These are phyloP conservation scores for Tylopilus orsonianus DNA, from an alignment of 1,284 basidiomycete genomes.

Conservation along the genomic window DNA sequence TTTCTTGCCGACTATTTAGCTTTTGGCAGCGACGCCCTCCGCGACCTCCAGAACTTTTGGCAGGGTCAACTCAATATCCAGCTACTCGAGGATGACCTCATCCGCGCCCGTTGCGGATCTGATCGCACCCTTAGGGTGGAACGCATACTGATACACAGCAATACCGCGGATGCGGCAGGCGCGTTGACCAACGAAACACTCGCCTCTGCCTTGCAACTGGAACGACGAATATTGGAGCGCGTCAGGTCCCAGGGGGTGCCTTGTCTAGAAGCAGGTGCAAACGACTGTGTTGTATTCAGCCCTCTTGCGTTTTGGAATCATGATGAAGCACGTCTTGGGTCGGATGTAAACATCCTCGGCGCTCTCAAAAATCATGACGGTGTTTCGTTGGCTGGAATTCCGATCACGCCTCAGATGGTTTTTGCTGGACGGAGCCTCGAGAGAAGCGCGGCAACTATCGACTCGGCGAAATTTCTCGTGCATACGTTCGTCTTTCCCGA, in stretches of 20 bases:
- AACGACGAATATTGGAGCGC: conserved; percentile 52
- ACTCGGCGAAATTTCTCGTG: conserved; percentile 68
- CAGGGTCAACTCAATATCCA: conserved; percentile 56
- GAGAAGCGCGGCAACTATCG: conserved; percentile 47
- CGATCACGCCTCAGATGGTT: conserved; percentile 71
- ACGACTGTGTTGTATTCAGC: conserved; percentile 66
- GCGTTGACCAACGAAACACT: conserved; percentile 62
- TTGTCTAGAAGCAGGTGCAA: conserved; percentile 46
- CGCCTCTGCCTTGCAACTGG: conserved; percentile 60
- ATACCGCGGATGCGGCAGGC: conserved; percentile 50
- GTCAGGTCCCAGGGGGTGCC: conserved; percentile 43
- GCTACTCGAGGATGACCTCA: conserved; percentile 66
- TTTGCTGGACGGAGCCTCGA: conserved; percentile 65
- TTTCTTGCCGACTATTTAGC: conserved; percentile 54
- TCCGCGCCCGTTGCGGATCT: conserved; percentile 68
- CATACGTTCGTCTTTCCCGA: conserved; percentile 79
- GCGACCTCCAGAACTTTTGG: conserved; percentile 73
- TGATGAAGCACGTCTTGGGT: conserved; percentile 50
- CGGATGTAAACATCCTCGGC: conserved; percentile 57
- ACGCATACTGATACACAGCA: conserved; percentile 67
- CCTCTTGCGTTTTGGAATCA: conserved; percentile 75
- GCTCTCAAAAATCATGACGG: conserved; percentile 55
- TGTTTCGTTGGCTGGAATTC: conserved; percentile 56
- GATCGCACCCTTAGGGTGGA: conserved; percentile 79
- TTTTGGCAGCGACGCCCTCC: conserved; percentile 50